Conservation (phyloP, 2,329 filamentous ascomycete species). For the Trichoderma atroviride region DNA sequence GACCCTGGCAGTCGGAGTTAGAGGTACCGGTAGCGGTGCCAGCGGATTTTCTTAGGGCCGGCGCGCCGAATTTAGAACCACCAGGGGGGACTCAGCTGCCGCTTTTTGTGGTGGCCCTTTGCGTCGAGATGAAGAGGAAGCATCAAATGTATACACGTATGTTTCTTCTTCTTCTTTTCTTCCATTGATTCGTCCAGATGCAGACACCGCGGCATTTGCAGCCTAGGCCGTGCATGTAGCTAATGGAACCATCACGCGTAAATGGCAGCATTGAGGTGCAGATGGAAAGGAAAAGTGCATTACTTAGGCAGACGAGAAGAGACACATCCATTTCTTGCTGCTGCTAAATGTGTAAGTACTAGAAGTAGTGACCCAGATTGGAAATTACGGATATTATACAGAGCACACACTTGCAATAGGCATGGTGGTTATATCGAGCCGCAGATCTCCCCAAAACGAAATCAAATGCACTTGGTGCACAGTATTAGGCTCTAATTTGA, state of each 20-base stretch:
- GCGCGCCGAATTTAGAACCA: background rate
- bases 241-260: background rate
- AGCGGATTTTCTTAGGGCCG: constrained; percentile 24
- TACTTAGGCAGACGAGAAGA: background rate
- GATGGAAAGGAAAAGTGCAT: background rate
- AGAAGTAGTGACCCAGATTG: background rate
- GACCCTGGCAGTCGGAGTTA: constrained; percentile 7
- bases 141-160: background rate
- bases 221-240: background rate
- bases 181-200: background rate
- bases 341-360: background rate
- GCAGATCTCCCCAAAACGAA: background rate
- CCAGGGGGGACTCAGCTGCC: constrained; percentile 1
- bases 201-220: background rate
- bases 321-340: background rate
- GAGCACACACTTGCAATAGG: constrained; percentile 5
- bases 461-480: constrained; percentile 3
- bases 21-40: background rate
- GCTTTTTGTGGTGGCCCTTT: background rate
- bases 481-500: background rate
- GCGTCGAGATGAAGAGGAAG: background rate
- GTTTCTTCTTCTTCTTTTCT: background rate
- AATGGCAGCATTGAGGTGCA: background rate
- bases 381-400: constrained; percentile 7
- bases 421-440: background rate